A percentile compares a stretch with the other conserved stretches of the same genome.
phyloP scores from a whole-genome alignment of 306 rosid genomes.

The Fagus crenata region DNA sequence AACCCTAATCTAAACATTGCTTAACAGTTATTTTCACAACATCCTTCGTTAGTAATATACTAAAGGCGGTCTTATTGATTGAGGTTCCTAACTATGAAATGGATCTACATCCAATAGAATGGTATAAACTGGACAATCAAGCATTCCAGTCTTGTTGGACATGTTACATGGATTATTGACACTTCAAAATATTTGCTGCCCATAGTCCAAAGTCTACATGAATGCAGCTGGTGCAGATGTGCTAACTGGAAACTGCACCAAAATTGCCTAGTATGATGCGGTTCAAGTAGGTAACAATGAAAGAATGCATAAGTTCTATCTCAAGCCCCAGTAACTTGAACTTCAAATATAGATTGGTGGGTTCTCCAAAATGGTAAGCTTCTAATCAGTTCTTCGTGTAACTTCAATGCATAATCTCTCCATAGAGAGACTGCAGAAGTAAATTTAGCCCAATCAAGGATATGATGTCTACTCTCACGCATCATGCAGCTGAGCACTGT shows the following conservation, averaged over 20 bases:
- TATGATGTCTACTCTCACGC: slow-evolving; percentile 24
- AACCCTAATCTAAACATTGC: no score
- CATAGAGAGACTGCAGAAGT: slow-evolving; percentile 45
- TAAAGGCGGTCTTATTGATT: no score
- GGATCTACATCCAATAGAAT: no score
- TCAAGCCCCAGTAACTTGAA: slow-evolving; percentile 32
- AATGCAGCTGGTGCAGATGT: not conserved
- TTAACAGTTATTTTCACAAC: no score
- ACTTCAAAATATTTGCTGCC: not conserved
- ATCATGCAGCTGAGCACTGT: slow-evolving; percentile 37
- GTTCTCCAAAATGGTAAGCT: slow-evolving; percentile 62
- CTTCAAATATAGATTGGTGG: slow-evolving; percentile 57
- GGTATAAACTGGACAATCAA: no score
- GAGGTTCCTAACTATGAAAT: no score
- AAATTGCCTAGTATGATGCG: not conserved
- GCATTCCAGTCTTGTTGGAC: no score
- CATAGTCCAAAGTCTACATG: no score
- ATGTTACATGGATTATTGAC: no score
- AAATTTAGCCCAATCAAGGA: slow-evolving; percentile 52
- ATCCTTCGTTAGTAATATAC: no score
- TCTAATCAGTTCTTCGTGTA: slow-evolving; percentile 43
- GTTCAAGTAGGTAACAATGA: not conserved
- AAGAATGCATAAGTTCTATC: not conserved
- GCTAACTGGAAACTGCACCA: not conserved
- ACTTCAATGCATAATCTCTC: slow-evolving; percentile 49